Evolutionary conservation across 2,329 filamentous ascomycete species (phyloP), one percentile per base, ranked within the genome.

Genomic region (Phialocephala sp.): DNA sequence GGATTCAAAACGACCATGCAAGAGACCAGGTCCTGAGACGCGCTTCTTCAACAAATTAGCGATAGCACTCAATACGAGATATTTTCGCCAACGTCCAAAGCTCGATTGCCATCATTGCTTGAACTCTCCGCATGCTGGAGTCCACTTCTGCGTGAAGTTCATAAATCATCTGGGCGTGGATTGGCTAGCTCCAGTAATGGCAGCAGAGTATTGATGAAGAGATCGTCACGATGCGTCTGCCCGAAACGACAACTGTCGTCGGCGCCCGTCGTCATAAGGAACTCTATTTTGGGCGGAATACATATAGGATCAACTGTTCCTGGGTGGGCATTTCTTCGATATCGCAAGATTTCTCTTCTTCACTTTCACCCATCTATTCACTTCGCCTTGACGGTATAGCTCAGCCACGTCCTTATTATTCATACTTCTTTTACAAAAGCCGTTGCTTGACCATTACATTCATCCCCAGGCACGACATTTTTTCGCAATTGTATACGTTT

Each of bases 351-450:
- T 45, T 60, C 15, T 56, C 8, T 41, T 41, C 56, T 63, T 60
- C 39, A 20, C 64, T 43, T 32, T 45, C 41, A 39, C 45, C 24
- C 43, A 62, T 56, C 60, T 27, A 41, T 58, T 63, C 18, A 45
- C 59, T 55, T 50, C 24, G 56, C 64, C 60, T 63, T 59, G 60
- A 60, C 60, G 64, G 60, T 56, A 66, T 60, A 60, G 64, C 55
- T 63, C 15, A 57, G 64, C 64, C 59, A 63, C 60, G n/a, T 54
- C 60, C 60, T 62, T 60, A 57, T 60, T 36, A 43, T 63, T 50
- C 22, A 63, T 55, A 52, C 36, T 59, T 55, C 20, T 60, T 62
- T 22, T n/a, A 55, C 52, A 55, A 36, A 41, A 5, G 45, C 18
- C 3, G 9, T 20, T 45, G 18, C 59, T 37, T 36, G 27, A n/a